Base-by-base conservation (phyloP, 441 rosid species). In the Isatis lusitanica region DNA sequence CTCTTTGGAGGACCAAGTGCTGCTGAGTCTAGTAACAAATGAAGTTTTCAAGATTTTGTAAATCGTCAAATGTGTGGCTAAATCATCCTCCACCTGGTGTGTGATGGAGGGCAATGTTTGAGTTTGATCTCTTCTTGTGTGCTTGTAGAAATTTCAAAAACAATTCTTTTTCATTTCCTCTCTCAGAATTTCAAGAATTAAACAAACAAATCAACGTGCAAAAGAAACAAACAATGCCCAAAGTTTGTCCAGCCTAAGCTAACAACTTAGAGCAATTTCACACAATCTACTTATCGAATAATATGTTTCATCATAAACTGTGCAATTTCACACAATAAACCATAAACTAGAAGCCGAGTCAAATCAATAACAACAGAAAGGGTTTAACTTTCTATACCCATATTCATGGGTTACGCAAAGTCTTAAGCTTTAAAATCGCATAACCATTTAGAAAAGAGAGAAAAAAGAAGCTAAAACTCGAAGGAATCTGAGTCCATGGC, bases 1-100 rank as follows among this genome's bases (percentile, higher is more conserved):
- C 87, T 88, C 61, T 85, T 90, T 55, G 90, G 96, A 5, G 85
- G 87, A 40, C 67, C 61, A 4, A 82, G 71, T 65, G 16, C 63
- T 76, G 1, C 75, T 70, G 71, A 57, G 47, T 47, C 79, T 39
- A 67, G n/a, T 0, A 44, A 38, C n/a, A 82, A 85, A 57, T 76
- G 71, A 76, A 47, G 57, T 12, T 63, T 13, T 13, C 12, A 0
- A 77, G 79, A 82, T 35, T 35, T 40, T 55, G 63, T 46, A 56
- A 8, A 36, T 52, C 3, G 17, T 21, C 16, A 35, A 31, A 17
- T 63, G 40, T 73, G 66, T 55, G 55, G 24, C 73, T 63, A 36
- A 31, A 12, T 24, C 28, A 28, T 17, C 8, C 52, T 56, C 66
- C 51, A 26, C 63, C 26, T 61, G 36, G 73, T 70, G 33, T 74